Evolutionary conservation across 768 basidiomycete species (phyloP), one percentile per base, ranked within the genome.

Genomic region (Infundibulicybe gibba): DNA sequence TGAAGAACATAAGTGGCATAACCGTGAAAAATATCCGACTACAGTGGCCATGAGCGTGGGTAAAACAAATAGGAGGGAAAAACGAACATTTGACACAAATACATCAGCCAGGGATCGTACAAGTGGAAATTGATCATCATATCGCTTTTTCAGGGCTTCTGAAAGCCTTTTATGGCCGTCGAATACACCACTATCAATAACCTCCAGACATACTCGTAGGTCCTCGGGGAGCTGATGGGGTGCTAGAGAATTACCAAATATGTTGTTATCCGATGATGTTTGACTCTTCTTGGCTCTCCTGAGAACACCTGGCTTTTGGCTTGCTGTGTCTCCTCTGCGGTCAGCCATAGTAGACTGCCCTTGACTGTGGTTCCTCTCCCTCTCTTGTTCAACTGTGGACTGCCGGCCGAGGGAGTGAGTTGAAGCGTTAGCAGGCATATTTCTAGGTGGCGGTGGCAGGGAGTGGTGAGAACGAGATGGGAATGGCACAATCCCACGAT

Each of bases 1-100:
- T 94, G 91, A n/a, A 97, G 71, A 16, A 98, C 90, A 60, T 94
- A 98, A 25, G 85, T 87, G 0, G 90, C 87, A 69, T 99, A 99
- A 49, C 93, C 93, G 51, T 88, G 81, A 50, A 99, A 83, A 46
- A 99, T 91, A 62, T 92, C 88, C 14, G 92, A 90, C 94, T 95
- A 62, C 6, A 44, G 61, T 58, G 25, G 11, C 44, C 44, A 17
- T 17, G 30, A 40, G 45, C 13, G 38, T 4, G 13, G 41, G 3
- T 42, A 50, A 25, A 50, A 49, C 48, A 31, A 50, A 37, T 16
- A 12, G 41, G 19, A 51, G 17, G 43, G n/a, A 46, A 59, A 15
- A 41, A 75, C 88, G 67, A 62, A 95, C 94, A 68, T 91, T 92
- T 9, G 85, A 80, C 17, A 94, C 89, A 65, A 97, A 97, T n/a